phyloP scores from a whole-genome alignment of 192 early-diverging fungal species.

The Backusella psychrophila region DNA sequence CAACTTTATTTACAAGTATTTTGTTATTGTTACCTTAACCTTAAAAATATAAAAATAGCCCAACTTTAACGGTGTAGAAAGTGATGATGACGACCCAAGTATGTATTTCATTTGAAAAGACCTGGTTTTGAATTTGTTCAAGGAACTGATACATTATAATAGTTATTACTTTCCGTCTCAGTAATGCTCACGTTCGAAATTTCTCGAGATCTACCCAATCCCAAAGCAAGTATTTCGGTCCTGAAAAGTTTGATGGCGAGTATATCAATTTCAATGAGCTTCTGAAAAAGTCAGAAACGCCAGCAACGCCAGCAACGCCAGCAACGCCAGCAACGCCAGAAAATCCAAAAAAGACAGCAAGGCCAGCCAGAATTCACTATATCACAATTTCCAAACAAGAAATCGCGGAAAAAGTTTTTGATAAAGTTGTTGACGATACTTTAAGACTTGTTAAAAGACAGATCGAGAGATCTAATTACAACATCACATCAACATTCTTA shows the following conservation, averaged over 20 bases:
- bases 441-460: not conserved
- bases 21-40: not conserved
- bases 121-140: not conserved
- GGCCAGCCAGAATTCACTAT: no score
- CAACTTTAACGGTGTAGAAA: not conserved
- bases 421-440: not conserved
- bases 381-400: not conserved
- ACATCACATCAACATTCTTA: not conserved
- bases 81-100: not conserved
- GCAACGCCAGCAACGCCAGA: no score
- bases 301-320: no score
- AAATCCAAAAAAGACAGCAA: no score
- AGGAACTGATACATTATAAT: not conserved
- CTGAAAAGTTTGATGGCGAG: not conserved
- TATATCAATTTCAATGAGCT: not conserved
- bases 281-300: no score
- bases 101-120: not conserved
- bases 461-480: not conserved
- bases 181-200: not conserved
- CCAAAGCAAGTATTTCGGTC: not conserved
- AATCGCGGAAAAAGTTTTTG: not conserved
- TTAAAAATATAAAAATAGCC: not conserved
- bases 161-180: not conserved
- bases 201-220: not conserved
- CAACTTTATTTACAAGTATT: not conserved